phyloP scores from a whole-genome alignment of 2,329 filamentous ascomycete genomes.

The Aspergillus sclerotialis region DNA sequence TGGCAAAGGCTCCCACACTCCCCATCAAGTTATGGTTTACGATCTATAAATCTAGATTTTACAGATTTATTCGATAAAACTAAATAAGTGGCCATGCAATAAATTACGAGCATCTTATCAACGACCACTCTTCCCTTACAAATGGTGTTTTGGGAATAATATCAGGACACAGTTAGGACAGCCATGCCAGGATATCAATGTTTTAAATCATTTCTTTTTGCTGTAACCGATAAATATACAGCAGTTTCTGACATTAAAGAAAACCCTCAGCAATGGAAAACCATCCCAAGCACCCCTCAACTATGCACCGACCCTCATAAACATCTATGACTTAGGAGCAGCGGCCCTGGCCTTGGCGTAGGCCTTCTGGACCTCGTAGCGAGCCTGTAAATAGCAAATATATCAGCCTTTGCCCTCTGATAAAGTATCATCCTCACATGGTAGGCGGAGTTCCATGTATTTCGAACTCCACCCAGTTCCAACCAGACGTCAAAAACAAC shows the following conservation, averaged over 20 bases:
- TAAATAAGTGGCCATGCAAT: too few species aligned
- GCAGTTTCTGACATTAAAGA: slow-evolving; percentile 31
- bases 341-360: slow-evolving; percentile 85
- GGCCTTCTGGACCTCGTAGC: slow-evolving; percentile 96
- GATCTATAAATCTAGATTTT: too few species aligned
- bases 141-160: too few species aligned
- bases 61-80: too few species aligned
- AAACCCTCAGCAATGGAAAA: slow-evolving; percentile 31
- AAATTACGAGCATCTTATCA: too few species aligned
- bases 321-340: slow-evolving; percentile 56
- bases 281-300: slow-evolving; percentile 36
- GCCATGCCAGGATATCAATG: slow-evolving; percentile 33
- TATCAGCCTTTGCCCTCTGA: slow-evolving; percentile 9
- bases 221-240: slow-evolving; percentile 36
- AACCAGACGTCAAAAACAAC: too few species aligned
- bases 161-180: too few species aligned
- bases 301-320: slow-evolving; percentile 36
- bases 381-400: slow-evolving; percentile 45
- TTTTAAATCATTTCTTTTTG: slow-evolving; percentile 37
- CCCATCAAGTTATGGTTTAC: too few species aligned
- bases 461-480: too few species aligned
- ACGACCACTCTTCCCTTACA: too few species aligned
- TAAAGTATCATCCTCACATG: too few species aligned
- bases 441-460: too few species aligned
- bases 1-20: slow-evolving; percentile 11